Base-by-base conservation (phyloP, 1,284 basidiomycete species). In the Ustilago hordei region DNA sequence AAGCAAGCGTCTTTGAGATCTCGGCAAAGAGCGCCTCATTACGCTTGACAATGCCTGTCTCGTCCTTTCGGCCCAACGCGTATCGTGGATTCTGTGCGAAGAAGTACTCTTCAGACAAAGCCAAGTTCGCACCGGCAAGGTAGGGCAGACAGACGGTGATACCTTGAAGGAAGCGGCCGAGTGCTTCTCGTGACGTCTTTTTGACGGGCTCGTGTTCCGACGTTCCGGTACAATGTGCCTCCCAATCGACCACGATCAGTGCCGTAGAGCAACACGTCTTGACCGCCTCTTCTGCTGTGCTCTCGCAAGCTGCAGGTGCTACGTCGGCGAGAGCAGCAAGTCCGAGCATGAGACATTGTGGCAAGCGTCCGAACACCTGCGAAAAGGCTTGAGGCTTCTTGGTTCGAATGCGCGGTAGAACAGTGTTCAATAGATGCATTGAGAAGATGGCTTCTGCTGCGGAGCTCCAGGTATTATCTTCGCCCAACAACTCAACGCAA, bases 361-460 rank as follows among this genome's bases (percentile, higher is more conserved):
- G 75, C 23, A 82, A 60, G 4, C 69, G 64, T 8, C 28, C 58
- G 52, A 74, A 83, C 59, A 69, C 80, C 55, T 53, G 67, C 39
- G 70, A 80, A 55, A 83, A 83, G 31, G 63, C 64, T 41, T 66
- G 62, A 15, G 78, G 78, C 56, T 81, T 82, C 59, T 81, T 75
- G 19, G 81, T 81, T n/a, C 71, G 70, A 60, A 83, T 81, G 35
- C 77, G 76, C 5, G 80, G 81, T 1, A 83, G 52, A 4, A 77
- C 67, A 19, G 55, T 59, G 56, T 64, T 70, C 28, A 78, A 55
- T 28, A 75, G 62, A 39, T 60, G 59, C 64, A 78, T 71, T 41
- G 76, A 47, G n/a, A 56, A 57, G 60, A 66, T 63, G 7, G 65
- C 57, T 60, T 67, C 76, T 8, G 66, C 63, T 12, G 60, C 66